A percentile compares a stretch with the other conserved stretches of the same genome.
These are phyloP conservation scores for Stereocaulon alpinum DNA, from an alignment of 495 filamentous ascomycete species.

Conservation along the genomic window DNA sequence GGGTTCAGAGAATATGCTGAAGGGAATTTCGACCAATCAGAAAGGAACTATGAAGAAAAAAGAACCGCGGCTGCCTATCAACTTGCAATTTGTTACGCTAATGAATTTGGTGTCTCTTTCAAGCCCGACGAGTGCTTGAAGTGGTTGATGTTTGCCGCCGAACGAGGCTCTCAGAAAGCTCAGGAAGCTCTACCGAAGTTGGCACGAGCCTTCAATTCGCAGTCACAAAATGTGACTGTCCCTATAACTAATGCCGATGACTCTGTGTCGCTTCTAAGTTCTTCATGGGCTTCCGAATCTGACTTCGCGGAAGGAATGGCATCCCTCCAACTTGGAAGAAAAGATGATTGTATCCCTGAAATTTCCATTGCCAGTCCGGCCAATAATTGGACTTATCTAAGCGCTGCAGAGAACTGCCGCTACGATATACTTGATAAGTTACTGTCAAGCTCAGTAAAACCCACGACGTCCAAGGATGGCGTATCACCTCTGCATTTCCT, in stretches of 20 bases:
- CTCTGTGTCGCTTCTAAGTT: slow-evolving; percentile 1
- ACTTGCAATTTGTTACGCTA: slow-evolving; percentile 25
- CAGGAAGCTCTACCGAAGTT: slow-evolving; percentile 20
- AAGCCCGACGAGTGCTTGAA: slow-evolving; percentile 22
- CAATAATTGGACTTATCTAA: slow-evolving; percentile 12
- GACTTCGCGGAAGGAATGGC: slow-evolving; percentile 2
- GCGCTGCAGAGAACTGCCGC: slow-evolving; percentile 20
- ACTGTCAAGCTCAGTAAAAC: slow-evolving; percentile 4
- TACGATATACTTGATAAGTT: slow-evolving; percentile 18
- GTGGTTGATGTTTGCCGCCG: slow-evolving; percentile 21
- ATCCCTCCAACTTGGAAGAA: neutral
- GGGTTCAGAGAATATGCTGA: slow-evolving; percentile 23
- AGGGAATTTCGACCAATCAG: slow-evolving; percentile 14
- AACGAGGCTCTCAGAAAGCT: slow-evolving; percentile 18
- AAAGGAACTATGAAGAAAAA: slow-evolving; percentile 15
- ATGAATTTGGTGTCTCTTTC: slow-evolving; percentile 22
- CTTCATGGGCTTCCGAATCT: slow-evolving; percentile 12
- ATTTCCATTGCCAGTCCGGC: neutral
- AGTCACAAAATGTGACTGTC: neutral
- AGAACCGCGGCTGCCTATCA: slow-evolving; percentile 21
- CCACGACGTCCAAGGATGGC: slow-evolving; percentile 20
- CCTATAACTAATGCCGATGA: slow-evolving; percentile 1
- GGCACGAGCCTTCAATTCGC: slow-evolving; percentile 13
- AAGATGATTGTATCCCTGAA: neutral
- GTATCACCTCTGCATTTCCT: slow-evolving; percentile 24